Conservation (phyloP, 2,329 filamentous ascomycete species). For the Phyllosticta citrichinensis region DNA sequence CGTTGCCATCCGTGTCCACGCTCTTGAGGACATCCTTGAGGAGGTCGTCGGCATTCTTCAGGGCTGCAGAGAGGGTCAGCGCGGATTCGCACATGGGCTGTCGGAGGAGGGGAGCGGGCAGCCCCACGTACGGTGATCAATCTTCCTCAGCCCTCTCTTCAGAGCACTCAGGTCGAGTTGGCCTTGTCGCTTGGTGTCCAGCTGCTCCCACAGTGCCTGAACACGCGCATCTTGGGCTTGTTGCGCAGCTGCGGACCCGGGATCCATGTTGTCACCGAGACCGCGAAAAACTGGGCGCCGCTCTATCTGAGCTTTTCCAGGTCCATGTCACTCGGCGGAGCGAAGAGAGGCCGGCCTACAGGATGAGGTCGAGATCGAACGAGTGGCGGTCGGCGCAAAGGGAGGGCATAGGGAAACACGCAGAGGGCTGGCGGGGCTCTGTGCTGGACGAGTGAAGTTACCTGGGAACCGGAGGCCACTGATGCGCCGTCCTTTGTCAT, state of each 20-base stretch:
- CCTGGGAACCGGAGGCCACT: background rate
- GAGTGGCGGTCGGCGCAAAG: conserved; percentile 14
- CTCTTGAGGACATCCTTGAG: conserved; percentile 68
- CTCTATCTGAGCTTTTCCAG: conserved; percentile 31
- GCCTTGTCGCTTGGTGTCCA: conserved; percentile 68
- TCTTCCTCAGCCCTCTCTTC: conserved; percentile 72
- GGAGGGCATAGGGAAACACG: conserved; percentile 7
- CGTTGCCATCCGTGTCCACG: conserved; percentile 80
- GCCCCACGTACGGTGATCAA: conserved; percentile 72
- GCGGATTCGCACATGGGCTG: conserved; percentile 16
- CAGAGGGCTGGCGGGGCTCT: conserved; percentile 4
- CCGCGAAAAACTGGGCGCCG: conserved; percentile 5
- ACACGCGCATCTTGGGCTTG: conserved; percentile 74
- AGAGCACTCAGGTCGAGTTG: conserved; percentile 77
- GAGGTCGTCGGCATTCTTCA: conserved; percentile 88
- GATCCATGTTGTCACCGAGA: conserved; percentile 48
- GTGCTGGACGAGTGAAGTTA: conserved; percentile 2
- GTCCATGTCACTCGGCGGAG: conserved; percentile 17
- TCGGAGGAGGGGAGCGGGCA: conserved; percentile 8
- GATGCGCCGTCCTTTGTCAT: background rate
- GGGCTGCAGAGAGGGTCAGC: conserved; percentile 35
- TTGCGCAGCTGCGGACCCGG: conserved; percentile 66
- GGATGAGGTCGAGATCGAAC: conserved; percentile 1
- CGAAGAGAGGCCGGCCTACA: background rate
- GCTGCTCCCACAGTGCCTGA: conserved; percentile 70